These are phyloP conservation scores for Boechera stricta DNA, from an alignment of 345 rosid genomes.

Conservation along the genomic window DNA sequence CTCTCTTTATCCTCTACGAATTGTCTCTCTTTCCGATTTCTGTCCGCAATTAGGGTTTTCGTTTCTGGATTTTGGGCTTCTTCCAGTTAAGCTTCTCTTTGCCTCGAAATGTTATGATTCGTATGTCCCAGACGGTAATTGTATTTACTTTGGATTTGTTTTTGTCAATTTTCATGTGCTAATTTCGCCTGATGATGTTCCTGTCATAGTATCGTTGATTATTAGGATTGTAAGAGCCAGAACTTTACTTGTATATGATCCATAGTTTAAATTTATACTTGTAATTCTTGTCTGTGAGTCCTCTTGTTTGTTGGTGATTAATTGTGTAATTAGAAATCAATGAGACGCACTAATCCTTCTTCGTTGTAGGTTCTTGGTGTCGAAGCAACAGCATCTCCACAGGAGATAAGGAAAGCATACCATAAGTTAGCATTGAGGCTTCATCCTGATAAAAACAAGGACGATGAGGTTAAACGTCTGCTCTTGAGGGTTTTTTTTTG, in stretches of 20 bases:
- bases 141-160: background rate
- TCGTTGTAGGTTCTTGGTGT: constrained; percentile 77
- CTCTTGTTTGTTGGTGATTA: background rate
- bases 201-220: background rate
- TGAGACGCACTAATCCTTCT: background rate
- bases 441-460: constrained; percentile 94
- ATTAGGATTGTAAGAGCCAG: background rate
- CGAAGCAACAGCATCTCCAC: constrained; percentile 67
- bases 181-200: background rate
- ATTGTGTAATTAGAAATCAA: background rate
- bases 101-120: background rate
- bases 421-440: constrained; percentile 82
- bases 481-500: background rate
- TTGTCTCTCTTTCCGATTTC: background rate
- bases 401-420: constrained; percentile 91
- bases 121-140: background rate
- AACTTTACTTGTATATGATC: background rate
- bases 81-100: constrained; percentile 1
- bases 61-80: background rate
- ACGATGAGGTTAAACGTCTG: constrained; percentile 60
- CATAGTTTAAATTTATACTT: background rate
- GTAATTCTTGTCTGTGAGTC: constrained; percentile 2
- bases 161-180: background rate
- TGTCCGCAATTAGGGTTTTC: background rate
- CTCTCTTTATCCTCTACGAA: constrained; percentile 1